phyloP scores from a whole-genome alignment of 768 basidiomycete genomes.

The Cyclocybe aegerita region DNA sequence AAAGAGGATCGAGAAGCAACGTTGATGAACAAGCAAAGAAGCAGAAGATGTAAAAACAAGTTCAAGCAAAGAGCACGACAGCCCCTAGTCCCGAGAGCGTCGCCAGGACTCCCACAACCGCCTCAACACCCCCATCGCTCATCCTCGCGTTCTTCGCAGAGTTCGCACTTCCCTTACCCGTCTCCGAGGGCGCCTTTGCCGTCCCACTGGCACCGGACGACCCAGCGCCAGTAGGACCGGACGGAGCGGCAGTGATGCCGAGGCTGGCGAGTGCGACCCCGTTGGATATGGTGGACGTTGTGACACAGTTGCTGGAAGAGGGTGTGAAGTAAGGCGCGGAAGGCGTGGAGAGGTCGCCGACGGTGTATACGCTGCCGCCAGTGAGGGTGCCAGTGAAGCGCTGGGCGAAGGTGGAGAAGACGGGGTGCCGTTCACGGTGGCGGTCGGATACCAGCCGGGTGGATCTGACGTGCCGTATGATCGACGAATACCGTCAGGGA shows the following conservation, averaged over 20 bases:
- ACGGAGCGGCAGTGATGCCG: constrained; percentile 20
- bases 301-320: constrained; percentile 39
- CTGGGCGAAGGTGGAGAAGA: constrained; percentile 44
- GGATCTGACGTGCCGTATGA: constrained; percentile 35
- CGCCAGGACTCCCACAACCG: constrained; percentile 5
- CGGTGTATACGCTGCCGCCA: constrained; percentile 34
- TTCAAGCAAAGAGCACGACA: constrained; percentile 14
- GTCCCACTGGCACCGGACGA: neutral
- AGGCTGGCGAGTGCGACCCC: constrained; percentile 31
- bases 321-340: constrained; percentile 32
- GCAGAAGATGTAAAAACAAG: neutral
- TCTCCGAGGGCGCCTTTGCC: neutral
- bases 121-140: constrained; percentile 11
- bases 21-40: neutral
- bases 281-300: constrained; percentile 35
- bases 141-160: constrained; percentile 4
- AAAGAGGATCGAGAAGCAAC: neutral
- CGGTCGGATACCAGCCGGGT: constrained; percentile 46
- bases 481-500: neutral
- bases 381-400: constrained; percentile 36
- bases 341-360: constrained; percentile 39
- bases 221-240: constrained; percentile 1
- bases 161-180: constrained; percentile 8
- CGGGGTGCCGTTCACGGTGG: constrained; percentile 32
- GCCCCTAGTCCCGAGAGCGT: constrained; percentile 13